Evolutionary conservation across 768 basidiomycete species (phyloP).

Genomic region (Dendrothele bispora): DNA sequence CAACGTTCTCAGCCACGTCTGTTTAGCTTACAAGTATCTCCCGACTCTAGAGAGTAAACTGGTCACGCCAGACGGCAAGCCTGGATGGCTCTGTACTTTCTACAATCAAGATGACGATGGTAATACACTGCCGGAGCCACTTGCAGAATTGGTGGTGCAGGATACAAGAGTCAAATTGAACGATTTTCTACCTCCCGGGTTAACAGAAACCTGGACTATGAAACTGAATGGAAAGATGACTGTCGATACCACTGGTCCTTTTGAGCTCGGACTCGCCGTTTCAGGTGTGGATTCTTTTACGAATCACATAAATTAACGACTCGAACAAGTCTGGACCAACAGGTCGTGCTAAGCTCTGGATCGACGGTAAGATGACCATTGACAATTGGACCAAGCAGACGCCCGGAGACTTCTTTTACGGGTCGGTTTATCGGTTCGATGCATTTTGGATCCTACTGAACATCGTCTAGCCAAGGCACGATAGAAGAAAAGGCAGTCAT

Average conservation of each 20-base stretch:
- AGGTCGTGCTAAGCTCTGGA: conserved; percentile 64
- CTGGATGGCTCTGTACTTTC: conserved; percentile 66
- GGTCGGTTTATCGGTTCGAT: conserved; percentile 31
- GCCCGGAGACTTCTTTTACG: conserved; percentile 70
- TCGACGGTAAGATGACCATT: conserved; percentile 57
- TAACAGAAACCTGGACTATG: conserved; percentile 55
- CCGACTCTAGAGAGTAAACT: conserved; percentile 67
- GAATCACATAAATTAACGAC: too few relatives aligned
- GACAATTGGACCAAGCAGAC: conserved; percentile 74
- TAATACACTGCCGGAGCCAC: conserved; percentile 38
- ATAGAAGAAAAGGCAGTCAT: conserved; percentile 59
- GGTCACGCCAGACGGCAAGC: conserved; percentile 47
- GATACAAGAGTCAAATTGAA: conserved; percentile 68
- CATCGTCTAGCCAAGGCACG: conserved; percentile 52
- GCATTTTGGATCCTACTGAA: neutral
- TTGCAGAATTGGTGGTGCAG: conserved; percentile 47
- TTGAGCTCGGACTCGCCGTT: conserved; percentile 64
- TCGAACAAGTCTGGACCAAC: neutral
- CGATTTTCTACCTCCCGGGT: conserved; percentile 60
- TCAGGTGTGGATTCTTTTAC: conserved; percentile 44
- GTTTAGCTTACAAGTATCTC: conserved; percentile 62
- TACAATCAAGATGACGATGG: conserved; percentile 55
- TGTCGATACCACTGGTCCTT: conserved; percentile 46
- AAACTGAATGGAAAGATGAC: conserved; percentile 54
- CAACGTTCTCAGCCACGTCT: too few relatives aligned